Evolutionary conservation across 805 yeast species (phyloP), one percentile per base, ranked within the genome.

Genomic region (Kodamaea nitidulidarum): DNA sequence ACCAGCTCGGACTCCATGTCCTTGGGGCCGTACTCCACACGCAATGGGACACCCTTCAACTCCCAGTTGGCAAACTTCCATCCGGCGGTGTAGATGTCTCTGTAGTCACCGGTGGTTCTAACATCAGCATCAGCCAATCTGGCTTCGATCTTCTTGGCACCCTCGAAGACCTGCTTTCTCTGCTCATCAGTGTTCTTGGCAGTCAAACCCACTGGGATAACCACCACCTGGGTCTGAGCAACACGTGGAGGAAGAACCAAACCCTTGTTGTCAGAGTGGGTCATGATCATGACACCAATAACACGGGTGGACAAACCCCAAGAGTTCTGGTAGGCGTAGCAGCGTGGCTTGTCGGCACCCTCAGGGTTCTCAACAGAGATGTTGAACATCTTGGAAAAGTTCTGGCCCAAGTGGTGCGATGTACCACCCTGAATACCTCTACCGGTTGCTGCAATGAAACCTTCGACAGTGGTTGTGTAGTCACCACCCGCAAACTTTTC

Each of bases 381-480:
- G 70, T 87, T 84, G 71, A 93, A 93, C 99, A 93, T 93, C 72
- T 90, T 91, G 51, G 98, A 90, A 74, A 93, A 93, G 77, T 93
- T 93, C 67, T 88, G 95, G 52, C 99, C 99, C 62, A 93, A 74
- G 62, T 90, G 93, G 71, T 93, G 99, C 27, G 97, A 88, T 26
- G 99, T 93, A 45, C 91, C 99, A 67, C 98, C 98, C 72, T 93
- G 99, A 54, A 93, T 93, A 76, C 98, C 99, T 75, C 99, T 86
- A 55, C 99, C 99, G 41, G 98, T 93, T 46, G 96, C 86, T 52
- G 96, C 95, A 54, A 93, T 88, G 62, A 85, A 93, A 50, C 98
- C 98, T 70, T 93, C 99, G 52, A 81, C 82, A 32, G 98, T 90
- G 40, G 97, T 88, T 48, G 98, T 91, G 74, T 80, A 93, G 52